Base-by-base conservation (phyloP, 805 yeast species). In the Zygoascus biomembranicola region DNA sequence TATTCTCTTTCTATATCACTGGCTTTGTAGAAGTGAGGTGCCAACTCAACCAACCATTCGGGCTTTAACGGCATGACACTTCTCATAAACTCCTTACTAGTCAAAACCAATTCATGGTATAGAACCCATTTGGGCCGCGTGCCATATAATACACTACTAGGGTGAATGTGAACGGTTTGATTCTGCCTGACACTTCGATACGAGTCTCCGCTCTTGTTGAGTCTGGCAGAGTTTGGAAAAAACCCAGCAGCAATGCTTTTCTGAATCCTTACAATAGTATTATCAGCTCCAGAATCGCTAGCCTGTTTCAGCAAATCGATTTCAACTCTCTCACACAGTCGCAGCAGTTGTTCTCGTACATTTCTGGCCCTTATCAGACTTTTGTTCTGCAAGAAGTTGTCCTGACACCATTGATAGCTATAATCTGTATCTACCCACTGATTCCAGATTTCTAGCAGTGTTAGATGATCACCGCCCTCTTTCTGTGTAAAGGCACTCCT, bases 61-160 rank as follows among this genome's bases (percentile, higher is more conserved):
- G 96, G 87, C 50, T 89, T 90, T 37, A 94, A 80, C n/a, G 78
- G 77, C 16, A 90, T 85, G 31, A 85, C 83, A 61, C 89, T 89
- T 53, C 94, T 86, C 96, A 92, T 89, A 64, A 87, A 94, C 73
- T 92, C 98, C 63, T 83, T 82, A 14, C 86, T 79, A 0, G 99
- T 92, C 59, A 89, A 74, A 32, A 90, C 78, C 51, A 90, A 74
- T 32, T 90, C 86, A 63, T 90, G 90, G 63, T 88, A 90, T 8
- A 92, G 67, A 46, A 90, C 85, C 69, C 87, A 88, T 55, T 86
- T 92, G 11, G 92, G 87, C 39, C 76, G 77, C 54, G 71, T 71
- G 14, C 77, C 77, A 63, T 77, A 80, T 18, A 92, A 66, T 3
- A 89, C 71, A 56, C 95, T 85, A 1, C 95, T 86, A 1, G 99